Evolutionary conservation across 2,329 filamentous ascomycete genomes (phyloP).

Genomic region (Cordyceps pruinosa): DNA sequence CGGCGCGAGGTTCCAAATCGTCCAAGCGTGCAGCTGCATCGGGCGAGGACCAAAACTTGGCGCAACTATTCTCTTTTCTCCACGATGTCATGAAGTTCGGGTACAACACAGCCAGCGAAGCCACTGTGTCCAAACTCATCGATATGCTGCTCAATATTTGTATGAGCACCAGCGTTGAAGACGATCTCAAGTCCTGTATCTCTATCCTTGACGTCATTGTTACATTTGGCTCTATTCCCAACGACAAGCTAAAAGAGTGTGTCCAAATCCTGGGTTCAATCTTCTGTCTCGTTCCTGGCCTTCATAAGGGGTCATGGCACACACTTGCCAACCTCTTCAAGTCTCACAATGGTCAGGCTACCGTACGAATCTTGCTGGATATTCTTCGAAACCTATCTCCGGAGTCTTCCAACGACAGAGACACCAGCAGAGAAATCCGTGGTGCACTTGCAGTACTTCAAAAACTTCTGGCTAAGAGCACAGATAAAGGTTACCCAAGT

Average conservation of each 20-base stretch:
- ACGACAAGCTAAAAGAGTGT: slow-evolving; percentile 54
- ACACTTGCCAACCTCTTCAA: slow-evolving; percentile 63
- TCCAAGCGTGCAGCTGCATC: slow-evolving; percentile 32
- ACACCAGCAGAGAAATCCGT: slow-evolving; percentile 49
- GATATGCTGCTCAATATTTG: slow-evolving; percentile 59
- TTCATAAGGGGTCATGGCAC: slow-evolving; percentile 61
- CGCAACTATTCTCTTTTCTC: slow-evolving; percentile 57
- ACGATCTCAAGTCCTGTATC: slow-evolving; percentile 62
- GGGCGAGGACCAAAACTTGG: slow-evolving; percentile 55
- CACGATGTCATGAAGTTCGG: slow-evolving; percentile 69
- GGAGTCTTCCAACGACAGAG: slow-evolving; percentile 42
- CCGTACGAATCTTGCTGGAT: slow-evolving; percentile 58
- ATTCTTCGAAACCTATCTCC: slow-evolving; percentile 46
- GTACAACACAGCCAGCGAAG: slow-evolving; percentile 59
- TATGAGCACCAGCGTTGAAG: slow-evolving; percentile 55
- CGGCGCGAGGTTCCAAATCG: slow-evolving; percentile 30
- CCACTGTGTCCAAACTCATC: slow-evolving; percentile 54
- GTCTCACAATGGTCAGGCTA: slow-evolving; percentile 66
- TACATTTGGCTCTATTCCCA: slow-evolving; percentile 64
- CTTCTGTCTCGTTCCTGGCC: slow-evolving; percentile 54
- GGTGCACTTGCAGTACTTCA: slow-evolving; percentile 57
- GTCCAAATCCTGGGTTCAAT: slow-evolving; percentile 67
- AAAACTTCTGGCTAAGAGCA: slow-evolving; percentile 53
- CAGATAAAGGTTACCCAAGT: slow-evolving; percentile 52
- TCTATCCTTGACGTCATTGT: slow-evolving; percentile 62